These are phyloP conservation scores for Fusarium napiforme DNA, from an alignment of 2,329 filamentous ascomycete species.

Conservation along the genomic window DNA sequence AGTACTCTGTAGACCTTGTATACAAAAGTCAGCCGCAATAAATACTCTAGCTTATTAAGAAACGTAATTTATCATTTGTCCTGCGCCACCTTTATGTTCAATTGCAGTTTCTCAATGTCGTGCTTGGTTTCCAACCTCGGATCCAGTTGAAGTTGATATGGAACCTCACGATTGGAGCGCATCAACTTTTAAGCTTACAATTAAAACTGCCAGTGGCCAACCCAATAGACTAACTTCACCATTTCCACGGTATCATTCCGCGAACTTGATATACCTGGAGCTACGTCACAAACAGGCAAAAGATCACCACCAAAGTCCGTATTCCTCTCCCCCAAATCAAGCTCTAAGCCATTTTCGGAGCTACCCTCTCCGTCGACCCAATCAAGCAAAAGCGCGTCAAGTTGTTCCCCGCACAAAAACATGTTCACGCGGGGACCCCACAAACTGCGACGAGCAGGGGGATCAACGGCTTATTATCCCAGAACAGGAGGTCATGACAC, in stretches of 20 bases:
- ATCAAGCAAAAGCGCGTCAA: slow-evolving; percentile 8
- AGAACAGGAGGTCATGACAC: slow-evolving; percentile 15
- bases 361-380: slow-evolving; percentile 8
- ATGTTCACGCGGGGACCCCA: slow-evolving; percentile 24
- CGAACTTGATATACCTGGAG: background rate
- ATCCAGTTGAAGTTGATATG: fast-evolving
- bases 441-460: slow-evolving; percentile 1
- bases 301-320: background rate
- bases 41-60: fast-evolving
- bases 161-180: slow-evolving; percentile 4
- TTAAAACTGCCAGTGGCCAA: background rate
- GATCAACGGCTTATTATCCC: background rate
- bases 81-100: fast-evolving
- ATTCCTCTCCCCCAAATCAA: background rate
- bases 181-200: background rate
- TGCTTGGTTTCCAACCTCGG: fast-evolving
- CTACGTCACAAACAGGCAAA: slow-evolving; percentile 11
- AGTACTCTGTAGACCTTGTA: background rate
- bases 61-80: fast-evolving
- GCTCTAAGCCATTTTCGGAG: slow-evolving; percentile 1
- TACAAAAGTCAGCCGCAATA: fast-evolving
- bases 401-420: slow-evolving; percentile 14
- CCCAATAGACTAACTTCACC: background rate
- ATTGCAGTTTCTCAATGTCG: fast-evolving
- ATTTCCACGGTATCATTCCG: background rate